These are phyloP conservation scores for Cyphellophora attinorum DNA, from an alignment of 2,329 filamentous ascomycete genomes.

Conservation along the genomic window DNA sequence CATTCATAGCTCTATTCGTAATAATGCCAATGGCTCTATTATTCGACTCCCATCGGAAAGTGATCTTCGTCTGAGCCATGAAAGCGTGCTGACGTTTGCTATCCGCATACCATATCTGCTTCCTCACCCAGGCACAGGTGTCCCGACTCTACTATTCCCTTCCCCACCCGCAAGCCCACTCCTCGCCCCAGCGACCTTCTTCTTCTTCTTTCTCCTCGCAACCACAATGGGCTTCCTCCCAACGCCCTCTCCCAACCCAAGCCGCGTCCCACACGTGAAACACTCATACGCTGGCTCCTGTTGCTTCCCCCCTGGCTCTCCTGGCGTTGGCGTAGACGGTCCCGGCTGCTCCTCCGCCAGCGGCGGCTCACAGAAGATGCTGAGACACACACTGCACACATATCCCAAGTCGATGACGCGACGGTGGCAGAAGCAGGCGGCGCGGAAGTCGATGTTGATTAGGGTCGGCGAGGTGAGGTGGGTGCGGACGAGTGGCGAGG, in stretches of 20 bases:
- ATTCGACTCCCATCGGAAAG: no score
- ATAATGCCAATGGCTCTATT: no score
- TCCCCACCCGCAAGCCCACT: constrained; percentile 50
- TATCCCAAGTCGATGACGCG: constrained; percentile 85
- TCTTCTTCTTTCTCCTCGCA: constrained; percentile 64
- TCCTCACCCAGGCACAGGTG: background rate
- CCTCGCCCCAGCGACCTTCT: constrained; percentile 50
- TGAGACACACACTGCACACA: constrained; percentile 92
- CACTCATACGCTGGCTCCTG: no score
- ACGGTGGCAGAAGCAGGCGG: constrained; percentile 96
- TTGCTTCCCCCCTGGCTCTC: no score
- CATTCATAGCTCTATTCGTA: no score
- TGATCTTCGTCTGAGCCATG: no score
- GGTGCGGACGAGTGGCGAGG: constrained; percentile 54
- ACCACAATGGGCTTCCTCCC: constrained; percentile 41
- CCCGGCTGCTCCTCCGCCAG: no score
- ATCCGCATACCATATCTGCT: no score
- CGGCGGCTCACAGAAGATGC: constrained; percentile 71
- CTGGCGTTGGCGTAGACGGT: no score
- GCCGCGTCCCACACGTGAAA: constrained; percentile 70
- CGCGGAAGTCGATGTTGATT: constrained; percentile 86
- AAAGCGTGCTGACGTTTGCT: no score
- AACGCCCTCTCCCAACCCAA: constrained; percentile 62
- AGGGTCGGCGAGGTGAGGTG: constrained; percentile 68
- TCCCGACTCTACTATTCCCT: constrained; percentile 38